phyloP scores from a whole-genome alignment of 805 yeast genomes.

The Pichia sporocuriosa region DNA sequence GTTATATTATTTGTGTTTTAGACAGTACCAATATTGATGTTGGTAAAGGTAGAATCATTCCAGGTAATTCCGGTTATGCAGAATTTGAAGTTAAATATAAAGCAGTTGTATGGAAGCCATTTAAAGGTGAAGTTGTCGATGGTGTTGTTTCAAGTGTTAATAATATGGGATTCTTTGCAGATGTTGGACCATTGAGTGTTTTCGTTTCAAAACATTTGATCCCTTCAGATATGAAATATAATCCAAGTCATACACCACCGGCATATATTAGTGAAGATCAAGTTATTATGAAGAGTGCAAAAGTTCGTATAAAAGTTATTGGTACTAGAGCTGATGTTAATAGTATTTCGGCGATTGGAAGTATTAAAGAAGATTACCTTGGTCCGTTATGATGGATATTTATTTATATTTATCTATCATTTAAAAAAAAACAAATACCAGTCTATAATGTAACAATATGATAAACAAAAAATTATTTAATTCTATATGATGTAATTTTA shows the following conservation, averaged over 20 bases:
- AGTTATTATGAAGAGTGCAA: constrained; percentile 87
- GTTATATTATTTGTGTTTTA: constrained; percentile 91
- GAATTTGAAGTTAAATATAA: constrained; percentile 93
- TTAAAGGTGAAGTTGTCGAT: constrained; percentile 98
- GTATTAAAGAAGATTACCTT: constrained; percentile 94
- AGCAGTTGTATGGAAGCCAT: constrained; percentile 97
- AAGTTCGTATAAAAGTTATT: constrained; percentile 89
- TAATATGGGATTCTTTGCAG: constrained; percentile 94
- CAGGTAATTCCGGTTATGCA: constrained; percentile 82
- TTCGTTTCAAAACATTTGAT: constrained; percentile 92
- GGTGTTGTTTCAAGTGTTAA: constrained; percentile 92
- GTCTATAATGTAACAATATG: too few relatives aligned
- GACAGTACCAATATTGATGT: constrained; percentile 93
- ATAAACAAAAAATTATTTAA: too few relatives aligned
- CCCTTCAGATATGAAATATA: constrained; percentile 88
- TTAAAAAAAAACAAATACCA: too few relatives aligned
- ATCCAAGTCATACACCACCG: constrained; percentile 97
- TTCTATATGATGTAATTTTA: too few relatives aligned
- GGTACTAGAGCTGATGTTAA: constrained; percentile 98
- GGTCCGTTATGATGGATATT: constrained; percentile 54
- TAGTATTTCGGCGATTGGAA: constrained; percentile 94
- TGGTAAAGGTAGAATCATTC: constrained; percentile 87
- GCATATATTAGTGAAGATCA: constrained; percentile 95
- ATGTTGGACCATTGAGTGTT: constrained; percentile 93
- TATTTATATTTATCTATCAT: background rate